Conservation (phyloP, 441 rosid species). For the Gossypium trilobum region DNA sequence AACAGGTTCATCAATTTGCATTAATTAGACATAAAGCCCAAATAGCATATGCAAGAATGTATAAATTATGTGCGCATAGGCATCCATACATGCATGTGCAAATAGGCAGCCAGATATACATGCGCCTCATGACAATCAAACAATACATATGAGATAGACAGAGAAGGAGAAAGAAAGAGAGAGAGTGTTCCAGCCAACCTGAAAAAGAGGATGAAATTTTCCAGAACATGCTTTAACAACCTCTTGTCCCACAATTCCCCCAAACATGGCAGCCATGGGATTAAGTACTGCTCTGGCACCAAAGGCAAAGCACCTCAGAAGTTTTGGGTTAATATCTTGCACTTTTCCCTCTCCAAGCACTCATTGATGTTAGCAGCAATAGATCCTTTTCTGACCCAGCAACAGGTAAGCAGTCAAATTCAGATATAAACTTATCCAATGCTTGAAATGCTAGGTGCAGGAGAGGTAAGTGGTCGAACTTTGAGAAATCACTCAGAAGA, state of each 20-base stretch:
- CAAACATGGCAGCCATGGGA: slow-evolving; percentile 99
- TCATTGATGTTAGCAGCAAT: slow-evolving; percentile 50
- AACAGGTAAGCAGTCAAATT: slow-evolving; percentile 55
- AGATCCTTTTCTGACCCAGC: slow-evolving; percentile 84
- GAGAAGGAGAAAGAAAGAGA: background rate
- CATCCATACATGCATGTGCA: background rate
- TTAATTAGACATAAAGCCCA: background rate
- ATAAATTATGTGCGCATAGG: background rate
- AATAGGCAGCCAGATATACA: background rate
- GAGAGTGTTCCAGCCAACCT: slow-evolving; percentile 36
- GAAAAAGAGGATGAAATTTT: slow-evolving; percentile 91
- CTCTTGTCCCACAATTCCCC: slow-evolving; percentile 95
- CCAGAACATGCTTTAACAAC: slow-evolving; percentile 97
- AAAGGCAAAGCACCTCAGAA: slow-evolving; percentile 67
- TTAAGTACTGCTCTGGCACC: slow-evolving; percentile 90
- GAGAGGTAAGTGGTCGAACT: slow-evolving; percentile 81
- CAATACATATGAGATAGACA: background rate
- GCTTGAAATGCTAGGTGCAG: slow-evolving; percentile 91
- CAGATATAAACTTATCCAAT: slow-evolving; percentile 57
- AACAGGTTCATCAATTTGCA: background rate
- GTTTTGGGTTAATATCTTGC: slow-evolving; percentile 56
- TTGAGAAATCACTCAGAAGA: slow-evolving; percentile 84
- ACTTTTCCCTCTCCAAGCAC: slow-evolving; percentile 48
- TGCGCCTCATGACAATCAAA: background rate
- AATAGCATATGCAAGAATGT: background rate